Evolutionary conservation across 768 basidiomycete species (phyloP), one percentile per base, ranked within the genome.

Genomic region (Inosperma sp.): DNA sequence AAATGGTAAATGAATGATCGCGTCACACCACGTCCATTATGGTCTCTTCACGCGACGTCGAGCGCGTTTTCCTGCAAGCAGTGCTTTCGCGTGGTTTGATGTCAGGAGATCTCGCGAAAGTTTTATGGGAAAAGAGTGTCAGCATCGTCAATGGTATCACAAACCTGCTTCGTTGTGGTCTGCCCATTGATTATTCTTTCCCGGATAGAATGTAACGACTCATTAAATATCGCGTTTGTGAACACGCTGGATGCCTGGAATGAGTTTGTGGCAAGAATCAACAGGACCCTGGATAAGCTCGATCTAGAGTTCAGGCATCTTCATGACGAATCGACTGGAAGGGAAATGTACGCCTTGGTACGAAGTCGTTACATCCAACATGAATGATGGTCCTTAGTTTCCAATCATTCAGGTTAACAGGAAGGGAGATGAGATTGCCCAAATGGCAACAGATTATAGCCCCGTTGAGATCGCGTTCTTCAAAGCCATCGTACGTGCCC

Each of bases 371-470:
- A 22, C 17, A 23, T 26, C 22, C 25, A 9, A 51, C 35, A 13
- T 48, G 46, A 23, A 13, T 23, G n/a, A 48, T 16, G 21, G 14
- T n/a, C 12, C n/a, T 37, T 41, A 30, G 14, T 44, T 35, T 31
- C 5, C 33, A 37, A 10, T 31, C 25, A 31, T 16, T 37, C 22
- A 93, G 91, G 82, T 90, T 37, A 95, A 94, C 62, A 71, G 77
- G 7, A 88, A 83, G 54, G 83, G 82, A 14, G 92, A 94, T 59
- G 83, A 84, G 47, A 75, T 93, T 27, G 86, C 92, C 0, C 90
- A 91, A 62, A 68, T 88, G 63, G 92, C 91, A 3, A 91, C 89
- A 0, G 87, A 89, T 33, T 95, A 93, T 60, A 78, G 77, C 2
- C 72, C 88, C 0, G 69, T 72, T 26, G 92, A 95, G 66, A 92